Evolutionary conservation across 75 land plant species (phyloP).

Genomic region (Azolla pinnata): DNA sequence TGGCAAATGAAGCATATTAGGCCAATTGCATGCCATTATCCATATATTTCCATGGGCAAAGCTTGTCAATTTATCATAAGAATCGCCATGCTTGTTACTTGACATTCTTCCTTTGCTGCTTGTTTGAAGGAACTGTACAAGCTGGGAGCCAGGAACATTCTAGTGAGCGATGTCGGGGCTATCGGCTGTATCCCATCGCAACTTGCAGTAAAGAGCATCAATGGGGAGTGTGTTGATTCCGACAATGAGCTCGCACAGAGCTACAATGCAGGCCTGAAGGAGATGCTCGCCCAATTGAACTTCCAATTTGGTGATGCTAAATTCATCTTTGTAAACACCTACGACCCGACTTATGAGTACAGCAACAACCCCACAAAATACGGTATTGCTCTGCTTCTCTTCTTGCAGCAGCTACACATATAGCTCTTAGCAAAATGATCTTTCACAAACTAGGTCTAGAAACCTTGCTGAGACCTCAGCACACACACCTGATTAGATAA

Average conservation of each 20-base stretch:
- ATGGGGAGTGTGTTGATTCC: slow-evolving; percentile 40
- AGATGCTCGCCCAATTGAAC: slow-evolving; percentile 44
- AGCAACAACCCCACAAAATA: slow-evolving; percentile 11
- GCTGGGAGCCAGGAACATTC: slow-evolving; percentile 58
- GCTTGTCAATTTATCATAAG: too few relatives aligned
- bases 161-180: slow-evolving; percentile 46
- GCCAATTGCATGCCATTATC: too few relatives aligned
- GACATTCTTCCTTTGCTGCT: too few relatives aligned
- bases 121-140: slow-evolving; percentile 29
- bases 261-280: slow-evolving; percentile 42
- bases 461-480: too few relatives aligned
- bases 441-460: too few relatives aligned
- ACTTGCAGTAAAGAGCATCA: slow-evolving; percentile 34
- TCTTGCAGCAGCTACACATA: too few relatives aligned
- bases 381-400: slow-evolving; percentile 1
- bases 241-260: slow-evolving; percentile 43
- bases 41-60: too few relatives aligned
- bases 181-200: slow-evolving; percentile 86
- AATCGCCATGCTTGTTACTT: too few relatives aligned
- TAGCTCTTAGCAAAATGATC: too few relatives aligned
- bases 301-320: slow-evolving; percentile 35
- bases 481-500: too few relatives aligned
- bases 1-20: too few relatives aligned
- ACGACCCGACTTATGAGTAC: slow-evolving; percentile 22
- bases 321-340: slow-evolving; percentile 54